Percentiles rank a stretch among this genome's conserved stretches.
phyloP scores from a whole-genome alignment of 2,329 filamentous ascomycete genomes.

The Botrytis fragariae region DNA sequence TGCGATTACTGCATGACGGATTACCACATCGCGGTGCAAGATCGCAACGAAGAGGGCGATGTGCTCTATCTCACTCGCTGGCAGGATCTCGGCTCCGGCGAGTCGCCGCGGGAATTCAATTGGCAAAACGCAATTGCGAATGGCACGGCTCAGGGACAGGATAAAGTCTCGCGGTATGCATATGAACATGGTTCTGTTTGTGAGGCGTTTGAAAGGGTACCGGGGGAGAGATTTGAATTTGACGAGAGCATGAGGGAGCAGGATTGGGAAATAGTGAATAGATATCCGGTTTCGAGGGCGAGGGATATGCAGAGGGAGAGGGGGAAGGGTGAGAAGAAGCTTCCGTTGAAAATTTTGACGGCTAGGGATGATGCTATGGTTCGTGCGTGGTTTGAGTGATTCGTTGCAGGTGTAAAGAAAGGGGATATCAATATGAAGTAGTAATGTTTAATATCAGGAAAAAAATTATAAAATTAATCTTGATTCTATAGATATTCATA shows the following conservation, averaged over 20 bases:
- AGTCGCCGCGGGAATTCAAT: not conserved
- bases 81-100: not conserved
- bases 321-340: not conserved
- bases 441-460: not conserved
- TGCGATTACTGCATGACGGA: not conserved
- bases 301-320: not conserved
- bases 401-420: not conserved
- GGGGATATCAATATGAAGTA: not conserved
- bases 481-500: too few species aligned
- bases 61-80: not conserved
- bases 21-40: not conserved
- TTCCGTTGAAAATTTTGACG: not conserved
- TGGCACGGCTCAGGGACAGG: too few species aligned
- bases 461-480: too few species aligned
- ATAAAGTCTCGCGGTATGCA: not conserved
- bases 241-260: accelerated
- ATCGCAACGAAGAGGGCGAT: not conserved
- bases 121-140: not conserved
- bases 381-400: not conserved
- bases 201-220: not conserved
- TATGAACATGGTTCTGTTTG: not conserved
- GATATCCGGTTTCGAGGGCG: not conserved
- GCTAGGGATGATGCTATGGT: not conserved
- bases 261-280: not conserved
- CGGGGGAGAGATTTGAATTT: not conserved